Conservation (phyloP, 495 filamentous ascomycete species). For the Paragyromitra xinjiangensis region DNA sequence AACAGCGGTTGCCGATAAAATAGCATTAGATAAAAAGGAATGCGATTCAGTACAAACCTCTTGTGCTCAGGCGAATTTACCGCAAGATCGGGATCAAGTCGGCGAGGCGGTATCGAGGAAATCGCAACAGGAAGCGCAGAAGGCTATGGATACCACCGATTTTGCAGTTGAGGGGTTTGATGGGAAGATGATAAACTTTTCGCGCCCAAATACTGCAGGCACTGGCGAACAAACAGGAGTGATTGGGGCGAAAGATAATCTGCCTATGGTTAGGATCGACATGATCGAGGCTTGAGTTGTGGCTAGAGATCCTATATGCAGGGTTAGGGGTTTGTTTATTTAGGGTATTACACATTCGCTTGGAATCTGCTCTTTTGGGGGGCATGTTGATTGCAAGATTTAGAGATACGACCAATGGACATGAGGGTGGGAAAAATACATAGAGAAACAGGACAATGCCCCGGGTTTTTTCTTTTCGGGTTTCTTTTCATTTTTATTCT, state of each 20-base stretch:
- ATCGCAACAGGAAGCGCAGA: slow-evolving; percentile 22
- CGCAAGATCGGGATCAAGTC: slow-evolving; percentile 10
- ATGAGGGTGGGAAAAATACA: slow-evolving; percentile 27
- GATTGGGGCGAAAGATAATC: slow-evolving; percentile 27
- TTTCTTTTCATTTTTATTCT: slow-evolving; percentile 20
- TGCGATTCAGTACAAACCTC: slow-evolving; percentile 21
- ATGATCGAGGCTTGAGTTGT: slow-evolving; percentile 33
- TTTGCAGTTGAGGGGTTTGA: slow-evolving; percentile 6
- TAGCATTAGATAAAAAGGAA: neutral
- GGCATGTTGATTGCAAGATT: neutral
- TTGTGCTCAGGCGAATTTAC: neutral
- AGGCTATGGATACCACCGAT: slow-evolving; percentile 36
- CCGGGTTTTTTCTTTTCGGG: slow-evolving; percentile 23
- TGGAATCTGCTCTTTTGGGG: neutral
- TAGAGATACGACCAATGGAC: slow-evolving; percentile 15
- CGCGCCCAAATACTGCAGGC: slow-evolving; percentile 6
- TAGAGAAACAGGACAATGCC: slow-evolving; percentile 25
- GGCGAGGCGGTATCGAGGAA: slow-evolving; percentile 29
- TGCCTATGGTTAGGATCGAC: slow-evolving; percentile 42
- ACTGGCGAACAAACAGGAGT: slow-evolving; percentile 7
- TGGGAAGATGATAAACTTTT: slow-evolving; percentile 8
- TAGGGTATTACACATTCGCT: slow-evolving; percentile 17
- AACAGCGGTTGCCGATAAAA: neutral
- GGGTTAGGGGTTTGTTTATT: slow-evolving; percentile 26
- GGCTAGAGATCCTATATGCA: neutral